These are phyloP conservation scores for Rubroshorea leprosula DNA, from an alignment of 345 rosid genomes.

Conservation along the genomic window DNA sequence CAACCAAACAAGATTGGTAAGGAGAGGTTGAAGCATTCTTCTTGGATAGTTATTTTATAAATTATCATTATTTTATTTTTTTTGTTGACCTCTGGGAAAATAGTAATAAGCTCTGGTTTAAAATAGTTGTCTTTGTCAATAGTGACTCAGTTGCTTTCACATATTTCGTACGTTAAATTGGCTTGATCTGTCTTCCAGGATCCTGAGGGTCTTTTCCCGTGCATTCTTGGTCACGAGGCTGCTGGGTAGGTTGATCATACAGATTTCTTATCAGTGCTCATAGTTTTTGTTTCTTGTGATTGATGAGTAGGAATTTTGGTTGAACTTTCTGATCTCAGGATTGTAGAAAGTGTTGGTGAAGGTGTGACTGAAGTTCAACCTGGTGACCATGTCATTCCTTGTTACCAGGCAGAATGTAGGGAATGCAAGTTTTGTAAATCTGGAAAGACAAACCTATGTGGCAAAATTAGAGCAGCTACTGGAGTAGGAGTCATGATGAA, in stretches of 20 bases:
- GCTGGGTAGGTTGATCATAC: conserved; percentile 57
- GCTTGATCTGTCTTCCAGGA: conserved; percentile 44
- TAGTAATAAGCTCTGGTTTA: not conserved
- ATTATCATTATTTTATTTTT: not conserved
- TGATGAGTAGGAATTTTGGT: not conserved
- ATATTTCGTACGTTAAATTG: not conserved
- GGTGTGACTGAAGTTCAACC: conserved; percentile 87
- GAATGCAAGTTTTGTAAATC: conserved; percentile 98
- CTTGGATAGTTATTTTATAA: not conserved
- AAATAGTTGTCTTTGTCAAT: not conserved
- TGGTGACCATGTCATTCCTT: conserved; percentile 96
- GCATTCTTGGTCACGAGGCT: conserved; percentile 97
- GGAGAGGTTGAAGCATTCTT: not conserved
- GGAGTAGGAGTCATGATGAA: conserved; percentile 96
- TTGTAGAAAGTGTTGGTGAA: conserved; percentile 98
- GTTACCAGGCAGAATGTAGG: conserved; percentile 97
- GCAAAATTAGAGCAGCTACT: conserved; percentile 86
- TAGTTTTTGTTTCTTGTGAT: conserved; percentile 2
- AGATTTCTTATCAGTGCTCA: not conserved
- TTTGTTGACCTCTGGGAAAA: not conserved
- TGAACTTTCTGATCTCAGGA: conserved; percentile 33
- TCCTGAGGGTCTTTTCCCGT: conserved; percentile 94
- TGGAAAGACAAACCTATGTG: conserved; percentile 97
- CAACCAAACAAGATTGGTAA: too few species aligned
- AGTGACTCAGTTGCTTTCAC: not conserved